These are phyloP conservation scores for Lactarius hatsudake DNA, from an alignment of 768 basidiomycete species.

Conservation along the genomic window DNA sequence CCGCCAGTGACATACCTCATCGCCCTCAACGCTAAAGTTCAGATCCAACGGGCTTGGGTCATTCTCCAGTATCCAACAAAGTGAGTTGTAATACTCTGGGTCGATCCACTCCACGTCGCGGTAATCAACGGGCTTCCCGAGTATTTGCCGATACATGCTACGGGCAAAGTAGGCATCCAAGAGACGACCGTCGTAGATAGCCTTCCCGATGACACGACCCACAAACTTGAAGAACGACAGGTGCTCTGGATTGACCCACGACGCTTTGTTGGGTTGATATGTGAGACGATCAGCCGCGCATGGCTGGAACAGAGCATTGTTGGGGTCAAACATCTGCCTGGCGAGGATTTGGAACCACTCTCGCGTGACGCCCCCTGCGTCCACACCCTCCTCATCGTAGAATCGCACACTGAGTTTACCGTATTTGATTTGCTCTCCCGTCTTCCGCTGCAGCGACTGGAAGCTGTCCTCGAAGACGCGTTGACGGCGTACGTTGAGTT, in stretches of 20 bases:
- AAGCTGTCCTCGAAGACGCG: slow-evolving; percentile 98
- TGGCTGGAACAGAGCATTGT: slow-evolving; percentile 97
- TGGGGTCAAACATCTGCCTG: slow-evolving; percentile 98
- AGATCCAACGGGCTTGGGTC: slow-evolving; percentile 84
- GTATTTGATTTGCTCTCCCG: slow-evolving; percentile 95
- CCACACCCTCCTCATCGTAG: slow-evolving; percentile 96
- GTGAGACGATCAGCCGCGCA: slow-evolving; percentile 93
- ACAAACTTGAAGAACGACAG: slow-evolving; percentile 98
- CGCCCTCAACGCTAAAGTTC: slow-evolving; percentile 93
- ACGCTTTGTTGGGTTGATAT: slow-evolving; percentile 94
- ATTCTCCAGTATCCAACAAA: slow-evolving; percentile 98
- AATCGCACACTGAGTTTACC: slow-evolving; percentile 97
- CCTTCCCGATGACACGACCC: slow-evolving; percentile 95
- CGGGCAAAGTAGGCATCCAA: slow-evolving; percentile 98
- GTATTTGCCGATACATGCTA: slow-evolving; percentile 91
- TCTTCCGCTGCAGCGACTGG: slow-evolving; percentile 83
- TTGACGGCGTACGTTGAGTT: slow-evolving; percentile 84
- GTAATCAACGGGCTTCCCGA: slow-evolving; percentile 94
- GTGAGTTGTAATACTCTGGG: slow-evolving; percentile 96
- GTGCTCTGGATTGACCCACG: slow-evolving; percentile 93
- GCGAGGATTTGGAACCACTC: slow-evolving; percentile 99
- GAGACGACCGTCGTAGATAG: slow-evolving; percentile 93
- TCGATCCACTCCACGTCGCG: slow-evolving; percentile 97
- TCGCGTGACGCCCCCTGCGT: slow-evolving; percentile 95
- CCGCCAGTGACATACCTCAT: slow-evolving; percentile 63